A percentile compares a stretch with the other conserved stretches of the same genome.
Conservation (phyloP, 441 rosid species). For the Gossypium trilobum region DNA sequence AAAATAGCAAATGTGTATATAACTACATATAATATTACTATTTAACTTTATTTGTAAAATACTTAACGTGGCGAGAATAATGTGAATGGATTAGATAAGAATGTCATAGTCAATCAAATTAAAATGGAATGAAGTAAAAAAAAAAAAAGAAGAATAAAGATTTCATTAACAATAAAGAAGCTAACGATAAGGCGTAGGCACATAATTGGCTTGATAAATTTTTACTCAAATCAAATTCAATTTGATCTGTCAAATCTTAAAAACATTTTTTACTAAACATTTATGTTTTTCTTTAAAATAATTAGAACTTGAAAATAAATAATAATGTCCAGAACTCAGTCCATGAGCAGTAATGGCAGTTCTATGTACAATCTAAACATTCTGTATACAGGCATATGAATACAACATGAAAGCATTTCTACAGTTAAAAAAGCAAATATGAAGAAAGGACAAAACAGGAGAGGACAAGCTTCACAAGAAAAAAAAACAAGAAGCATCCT, state of each 20-base stretch:
- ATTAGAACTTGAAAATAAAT: neutral
- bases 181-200: no score
- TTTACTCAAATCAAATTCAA: no score
- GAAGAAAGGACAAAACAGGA: neutral
- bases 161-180: neutral
- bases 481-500: conserved; percentile 15
- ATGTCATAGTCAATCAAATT: neutral
- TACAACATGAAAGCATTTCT: conserved; percentile 8
- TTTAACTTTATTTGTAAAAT: neutral
- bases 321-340: neutral
- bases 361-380: conserved; percentile 14
- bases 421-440: conserved; percentile 12
- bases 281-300: no score
- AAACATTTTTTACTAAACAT: no score
- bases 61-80: neutral
- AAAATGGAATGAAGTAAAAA: neutral
- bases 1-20: neutral
- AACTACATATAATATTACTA: no score
- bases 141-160: neutral
- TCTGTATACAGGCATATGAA: neutral
- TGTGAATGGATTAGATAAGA: neutral
- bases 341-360: neutral
- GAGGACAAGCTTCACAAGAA: conserved; percentile 23
- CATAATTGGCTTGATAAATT: no score
- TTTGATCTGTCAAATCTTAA: no score